These are phyloP conservation scores for Tetradesmus obliquus DNA, from an alignment of 139 green algal species.

Conservation along the genomic window DNA sequence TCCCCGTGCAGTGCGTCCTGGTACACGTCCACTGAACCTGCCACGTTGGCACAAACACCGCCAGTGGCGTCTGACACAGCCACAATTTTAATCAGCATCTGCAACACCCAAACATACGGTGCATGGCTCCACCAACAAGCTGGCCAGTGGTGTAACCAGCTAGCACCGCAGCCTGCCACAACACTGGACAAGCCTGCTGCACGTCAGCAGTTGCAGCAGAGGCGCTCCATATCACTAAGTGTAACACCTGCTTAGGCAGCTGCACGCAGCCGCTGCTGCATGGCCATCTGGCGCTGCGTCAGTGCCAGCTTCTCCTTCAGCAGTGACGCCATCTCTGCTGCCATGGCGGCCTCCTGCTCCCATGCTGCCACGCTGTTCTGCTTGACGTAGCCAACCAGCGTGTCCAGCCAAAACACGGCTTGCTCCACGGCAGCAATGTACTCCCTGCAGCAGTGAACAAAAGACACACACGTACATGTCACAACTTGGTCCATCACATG, in stretches of 20 bases:
- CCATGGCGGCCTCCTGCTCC: background rate
- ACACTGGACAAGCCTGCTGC: background rate
- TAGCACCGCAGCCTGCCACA: background rate
- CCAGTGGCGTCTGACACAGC: no score
- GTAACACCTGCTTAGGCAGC: background rate
- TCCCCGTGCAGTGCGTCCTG: background rate
- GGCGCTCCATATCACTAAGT: no score
- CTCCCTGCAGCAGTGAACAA: background rate
- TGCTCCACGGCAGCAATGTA: conserved; percentile 1
- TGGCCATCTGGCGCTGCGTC: background rate
- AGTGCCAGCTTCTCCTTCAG: conserved; percentile 14
- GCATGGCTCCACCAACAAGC: no score
- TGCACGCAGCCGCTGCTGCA: background rate
- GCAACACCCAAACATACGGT: no score
- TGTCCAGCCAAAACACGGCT: background rate
- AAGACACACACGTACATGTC: background rate
- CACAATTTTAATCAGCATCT: no score
- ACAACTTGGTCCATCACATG: no score
- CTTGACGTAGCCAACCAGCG: background rate
- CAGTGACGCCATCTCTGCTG: background rate
- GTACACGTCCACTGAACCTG: no score
- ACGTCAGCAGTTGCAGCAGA: no score
- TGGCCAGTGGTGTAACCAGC: no score
- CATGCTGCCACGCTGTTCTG: background rate
- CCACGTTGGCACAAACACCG: no score